A percentile compares a stretch with the other conserved stretches of the same genome.
Evolutionary conservation across 2,329 filamentous ascomycete species (phyloP).

Genomic region (Aspergillus calidoustus): DNA sequence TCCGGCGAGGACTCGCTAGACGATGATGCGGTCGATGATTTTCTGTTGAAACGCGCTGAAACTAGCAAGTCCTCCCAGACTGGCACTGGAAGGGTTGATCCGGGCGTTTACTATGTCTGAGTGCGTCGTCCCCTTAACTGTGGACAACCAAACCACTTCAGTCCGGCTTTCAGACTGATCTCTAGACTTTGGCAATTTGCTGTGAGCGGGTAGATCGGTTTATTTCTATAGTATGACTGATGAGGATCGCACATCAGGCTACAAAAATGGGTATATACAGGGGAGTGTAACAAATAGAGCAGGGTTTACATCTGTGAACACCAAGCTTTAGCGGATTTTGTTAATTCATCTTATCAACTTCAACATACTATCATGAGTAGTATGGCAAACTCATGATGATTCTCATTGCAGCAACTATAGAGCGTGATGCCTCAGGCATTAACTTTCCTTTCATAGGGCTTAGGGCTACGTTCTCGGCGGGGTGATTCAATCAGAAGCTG

Average conservation of each 20-base stretch:
- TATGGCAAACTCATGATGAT: not conserved
- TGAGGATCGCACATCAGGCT: not conserved
- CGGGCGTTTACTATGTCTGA: constrained; percentile 26
- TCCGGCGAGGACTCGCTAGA: constrained; percentile 25
- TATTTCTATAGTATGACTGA: not conserved
- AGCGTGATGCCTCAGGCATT: constrained; percentile 12
- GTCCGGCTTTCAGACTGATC: not conserved
- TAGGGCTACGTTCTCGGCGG: constrained; percentile 37
- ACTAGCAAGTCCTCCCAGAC: not conserved
- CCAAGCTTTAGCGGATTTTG: not conserved
- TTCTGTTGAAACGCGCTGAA: constrained; percentile 28
- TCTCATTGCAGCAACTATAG: not conserved
- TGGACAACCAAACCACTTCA: not conserved
- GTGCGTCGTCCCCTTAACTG: not conserved
- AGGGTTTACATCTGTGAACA: not conserved
- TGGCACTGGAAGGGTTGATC: not conserved
- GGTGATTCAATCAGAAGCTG: constrained; percentile 34
- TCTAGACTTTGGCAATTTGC: not conserved
- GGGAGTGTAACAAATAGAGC: not conserved
- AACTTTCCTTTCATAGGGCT: constrained; percentile 38
- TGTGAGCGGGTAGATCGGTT: not conserved
- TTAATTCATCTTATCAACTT: not conserved
- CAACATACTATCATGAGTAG: not conserved
- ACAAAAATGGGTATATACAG: not conserved
- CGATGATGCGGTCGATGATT: constrained; percentile 35